Conservation (phyloP, 495 filamentous ascomycete species). For the Glonium stellatum region DNA sequence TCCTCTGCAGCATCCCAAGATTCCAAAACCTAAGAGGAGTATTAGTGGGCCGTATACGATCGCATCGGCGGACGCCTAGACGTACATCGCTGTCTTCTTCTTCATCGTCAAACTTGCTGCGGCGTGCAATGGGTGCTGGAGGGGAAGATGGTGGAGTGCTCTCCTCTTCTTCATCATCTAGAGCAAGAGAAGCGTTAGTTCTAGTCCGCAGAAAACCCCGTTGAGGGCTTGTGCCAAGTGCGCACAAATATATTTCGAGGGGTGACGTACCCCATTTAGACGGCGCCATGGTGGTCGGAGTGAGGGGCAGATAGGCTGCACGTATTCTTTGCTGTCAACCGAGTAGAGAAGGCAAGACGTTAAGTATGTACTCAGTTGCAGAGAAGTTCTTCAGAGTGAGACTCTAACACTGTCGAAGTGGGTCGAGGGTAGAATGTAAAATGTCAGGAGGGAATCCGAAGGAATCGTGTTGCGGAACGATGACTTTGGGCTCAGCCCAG, state of each 20-base stretch:
- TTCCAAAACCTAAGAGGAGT: constrained; percentile 66
- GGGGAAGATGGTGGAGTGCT: constrained; percentile 55
- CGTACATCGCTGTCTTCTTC: constrained; percentile 80
- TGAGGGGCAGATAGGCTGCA: not conserved
- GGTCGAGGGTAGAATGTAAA: not conserved
- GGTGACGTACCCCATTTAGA: constrained; percentile 32
- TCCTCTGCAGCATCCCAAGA: constrained; percentile 97
- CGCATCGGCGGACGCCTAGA: constrained; percentile 1
- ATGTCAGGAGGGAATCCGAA: not conserved
- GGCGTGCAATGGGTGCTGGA: constrained; percentile 46
- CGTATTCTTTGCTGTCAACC: not conserved
- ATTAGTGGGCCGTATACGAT: constrained; percentile 6
- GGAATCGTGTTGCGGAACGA: not conserved
- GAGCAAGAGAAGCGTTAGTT: constrained; percentile 8
- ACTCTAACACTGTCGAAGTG: not conserved
- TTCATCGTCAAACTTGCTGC: constrained; percentile 85
- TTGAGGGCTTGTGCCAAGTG: constrained; percentile 4
- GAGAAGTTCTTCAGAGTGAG: not conserved
- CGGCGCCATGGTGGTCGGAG: constrained; percentile 18
- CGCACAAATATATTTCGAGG: constrained; percentile 7
- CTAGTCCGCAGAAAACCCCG: not conserved
- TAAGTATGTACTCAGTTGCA: not conserved
- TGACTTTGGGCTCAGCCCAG: not conserved
- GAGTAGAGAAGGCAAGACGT: not conserved
- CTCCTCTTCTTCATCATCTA: constrained; percentile 65